A percentile compares a stretch with the other conserved stretches of the same genome.
Evolutionary conservation across 257 asterid genomes (phyloP).

Genomic region (Mentha longifolia): DNA sequence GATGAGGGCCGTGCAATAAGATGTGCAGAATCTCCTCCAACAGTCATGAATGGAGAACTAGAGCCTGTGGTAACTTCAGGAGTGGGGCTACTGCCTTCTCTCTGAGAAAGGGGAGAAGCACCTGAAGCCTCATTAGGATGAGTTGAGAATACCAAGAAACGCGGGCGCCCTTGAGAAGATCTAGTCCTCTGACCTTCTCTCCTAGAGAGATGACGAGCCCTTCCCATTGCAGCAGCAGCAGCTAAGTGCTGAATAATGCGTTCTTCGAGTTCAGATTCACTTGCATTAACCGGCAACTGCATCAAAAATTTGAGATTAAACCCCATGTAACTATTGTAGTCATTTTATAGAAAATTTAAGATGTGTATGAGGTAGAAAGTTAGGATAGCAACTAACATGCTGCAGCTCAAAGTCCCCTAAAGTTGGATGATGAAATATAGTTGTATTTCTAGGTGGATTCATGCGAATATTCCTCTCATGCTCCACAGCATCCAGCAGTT

Average conservation of each 20-base stretch:
- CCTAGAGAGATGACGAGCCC: conserved; percentile 84
- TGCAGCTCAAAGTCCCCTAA: conserved; percentile 91
- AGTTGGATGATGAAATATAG: conserved; percentile 90
- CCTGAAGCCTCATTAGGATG: conserved; percentile 54
- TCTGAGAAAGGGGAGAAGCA: conserved; percentile 43
- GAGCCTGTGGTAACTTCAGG: conserved; percentile 45
- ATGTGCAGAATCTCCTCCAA: conserved; percentile 62
- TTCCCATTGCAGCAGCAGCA: conserved; percentile 95
- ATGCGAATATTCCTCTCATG: conserved; percentile 75
- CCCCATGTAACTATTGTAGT: background rate
- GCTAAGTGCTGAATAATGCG: conserved; percentile 93
- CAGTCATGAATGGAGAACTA: conserved; percentile 48
- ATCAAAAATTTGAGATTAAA: conserved; percentile 20
- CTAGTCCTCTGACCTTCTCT: conserved; percentile 78
- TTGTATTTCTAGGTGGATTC: conserved; percentile 82
- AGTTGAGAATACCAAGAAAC: conserved; percentile 74
- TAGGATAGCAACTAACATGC: conserved; percentile 57
- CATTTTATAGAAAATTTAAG: background rate
- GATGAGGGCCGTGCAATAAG: conserved; percentile 42
- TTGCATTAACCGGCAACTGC: conserved; percentile 84
- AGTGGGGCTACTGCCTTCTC: conserved; percentile 46
- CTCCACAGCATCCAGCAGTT: conserved; percentile 88
- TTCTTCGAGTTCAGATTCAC: conserved; percentile 89
- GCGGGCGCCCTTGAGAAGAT: conserved; percentile 83
- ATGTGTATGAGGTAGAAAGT: background rate